A percentile compares a stretch with the other conserved stretches of the same genome.
Evolutionary conservation across 2,329 filamentous ascomycete genomes (phyloP).

Genomic region (Exophiala spinifera): DNA sequence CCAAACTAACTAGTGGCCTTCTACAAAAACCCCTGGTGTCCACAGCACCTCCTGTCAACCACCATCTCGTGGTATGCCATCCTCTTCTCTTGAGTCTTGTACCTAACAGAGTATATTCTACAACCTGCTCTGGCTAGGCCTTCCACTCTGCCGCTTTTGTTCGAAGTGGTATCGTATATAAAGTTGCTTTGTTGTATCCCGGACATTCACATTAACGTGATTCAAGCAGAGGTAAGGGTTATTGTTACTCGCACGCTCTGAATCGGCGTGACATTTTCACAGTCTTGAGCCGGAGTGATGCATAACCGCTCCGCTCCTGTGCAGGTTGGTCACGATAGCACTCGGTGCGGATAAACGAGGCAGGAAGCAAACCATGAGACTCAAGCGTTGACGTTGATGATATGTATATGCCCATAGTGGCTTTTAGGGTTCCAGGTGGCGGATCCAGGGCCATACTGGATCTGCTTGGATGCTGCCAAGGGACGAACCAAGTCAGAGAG

Average conservation of each 20-base stretch:
- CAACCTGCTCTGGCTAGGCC: too few relatives aligned
- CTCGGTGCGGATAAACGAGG: not conserved
- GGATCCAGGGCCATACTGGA: constrained; percentile 20
- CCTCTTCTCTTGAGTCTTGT: too few relatives aligned
- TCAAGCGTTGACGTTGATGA: not conserved
- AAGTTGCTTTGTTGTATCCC: too few relatives aligned
- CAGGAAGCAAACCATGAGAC: not conserved
- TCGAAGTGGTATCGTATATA: too few relatives aligned
- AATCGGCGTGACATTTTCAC: too few relatives aligned
- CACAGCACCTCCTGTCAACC: too few relatives aligned
- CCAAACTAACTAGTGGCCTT: too few relatives aligned
- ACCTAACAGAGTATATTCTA: too few relatives aligned
- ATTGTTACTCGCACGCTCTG: too few relatives aligned
- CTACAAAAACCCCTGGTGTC: not conserved
- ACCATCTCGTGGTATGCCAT: not conserved
- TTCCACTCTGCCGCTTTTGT: too few relatives aligned
- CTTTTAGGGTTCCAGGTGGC: constrained; percentile 16
- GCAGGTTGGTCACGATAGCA: not conserved
- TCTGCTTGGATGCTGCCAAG: constrained; percentile 15
- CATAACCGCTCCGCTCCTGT: constrained; percentile 9
- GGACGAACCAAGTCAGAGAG: constrained; percentile 12
- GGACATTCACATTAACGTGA: too few relatives aligned
- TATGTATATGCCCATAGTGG: constrained; percentile 18
- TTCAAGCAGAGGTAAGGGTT: too few relatives aligned
- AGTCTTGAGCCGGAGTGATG: constrained; percentile 13